Evolutionary conservation across 768 basidiomycete species (phyloP), one percentile per base, ranked within the genome.

Genomic region (Tulasnella sp.): DNA sequence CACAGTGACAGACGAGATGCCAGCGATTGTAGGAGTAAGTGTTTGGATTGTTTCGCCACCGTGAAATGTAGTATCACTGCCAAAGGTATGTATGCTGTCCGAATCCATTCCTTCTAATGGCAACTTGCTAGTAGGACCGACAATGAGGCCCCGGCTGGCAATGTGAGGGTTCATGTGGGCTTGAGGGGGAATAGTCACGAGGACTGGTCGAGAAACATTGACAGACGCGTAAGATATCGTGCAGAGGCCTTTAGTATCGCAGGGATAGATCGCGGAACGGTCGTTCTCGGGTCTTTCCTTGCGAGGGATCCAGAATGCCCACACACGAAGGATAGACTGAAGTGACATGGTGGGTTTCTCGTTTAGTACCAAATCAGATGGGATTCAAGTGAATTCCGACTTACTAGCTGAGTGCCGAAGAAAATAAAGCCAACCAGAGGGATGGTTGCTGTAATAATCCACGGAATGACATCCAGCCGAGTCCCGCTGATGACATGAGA

Each of bases 281-380:
- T 19, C 41, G 21, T 29, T 56, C 54, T 38, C 34, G n/a, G 34
- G 34, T 46, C 42, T 43, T 8, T 21, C 19, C 30, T 44, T 56
- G 17, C 54, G 54, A 56, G 54, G 54, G 24, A 56, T 44, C 54
- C 54, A 56, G 54, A 56, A 56, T 0, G 42, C 25, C 54, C 54
- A 56, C 15, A 56, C 54, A 15, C 54, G 54, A 22, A 56, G n/a
- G 22, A 56, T 43, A 12, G 54, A 56, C 54, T 56, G n/a, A 4
- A 19, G n/a, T 3, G 34, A 38, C 5, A 15, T 7, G 15, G 34
- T n/a, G n/a, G n/a, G n/a, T n/a, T n/a, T n/a, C n/a, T n/a, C n/a
- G n/a, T n/a, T n/a, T n/a, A n/a, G n/a, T n/a, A n/a, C n/a, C n/a
- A n/a, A n/a, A n/a, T n/a, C n/a, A n/a, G n/a, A n/a, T n/a, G n/a